Conservation (phyloP, 2,329 filamentous ascomycete species). For the Colletotrichum cereale region DNA sequence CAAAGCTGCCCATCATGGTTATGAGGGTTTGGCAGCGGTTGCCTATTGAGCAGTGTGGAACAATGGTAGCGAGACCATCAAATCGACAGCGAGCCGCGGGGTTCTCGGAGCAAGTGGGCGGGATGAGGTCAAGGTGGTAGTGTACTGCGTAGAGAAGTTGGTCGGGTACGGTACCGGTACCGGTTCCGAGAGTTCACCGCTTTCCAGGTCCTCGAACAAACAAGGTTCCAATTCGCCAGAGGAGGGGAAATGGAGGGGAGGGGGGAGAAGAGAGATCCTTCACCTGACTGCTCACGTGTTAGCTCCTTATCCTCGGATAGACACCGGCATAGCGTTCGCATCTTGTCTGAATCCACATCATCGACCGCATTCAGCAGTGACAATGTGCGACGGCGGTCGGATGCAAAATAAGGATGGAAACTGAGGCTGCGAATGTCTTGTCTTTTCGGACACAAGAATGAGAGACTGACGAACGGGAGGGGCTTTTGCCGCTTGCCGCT, state of each 20-base stretch:
- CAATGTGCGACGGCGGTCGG: not conserved
- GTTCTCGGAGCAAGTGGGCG: slow-evolving; percentile 10
- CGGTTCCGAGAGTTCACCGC: slow-evolving; percentile 31
- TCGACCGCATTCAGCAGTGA: slow-evolving; percentile 16
- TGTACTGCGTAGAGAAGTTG: not conserved
- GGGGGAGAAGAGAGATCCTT: slow-evolving; percentile 21
- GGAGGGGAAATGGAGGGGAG: not conserved
- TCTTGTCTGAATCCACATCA: not conserved
- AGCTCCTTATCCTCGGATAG: slow-evolving; percentile 1
- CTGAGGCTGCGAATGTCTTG: slow-evolving; percentile 4
- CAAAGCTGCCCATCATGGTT: slow-evolving; percentile 30
- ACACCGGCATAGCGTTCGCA: slow-evolving; percentile 11
- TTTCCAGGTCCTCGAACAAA: not conserved
- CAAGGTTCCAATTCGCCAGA: slow-evolving; percentile 15
- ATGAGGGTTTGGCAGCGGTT: slow-evolving; percentile 11
- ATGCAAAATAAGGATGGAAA: not conserved
- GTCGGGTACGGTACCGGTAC: not conserved
- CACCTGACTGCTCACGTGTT: slow-evolving; percentile 38
- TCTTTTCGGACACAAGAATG: slow-evolving; percentile 5
- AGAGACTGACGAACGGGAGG: slow-evolving; percentile 13
- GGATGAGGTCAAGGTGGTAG: not conserved
- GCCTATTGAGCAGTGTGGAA: slow-evolving; percentile 8
- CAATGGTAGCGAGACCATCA: slow-evolving; percentile 26
- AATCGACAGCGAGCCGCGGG: slow-evolving; percentile 6
- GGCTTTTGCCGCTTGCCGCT: slow-evolving; percentile 5